These are phyloP conservation scores for Chaetomium globosum DNA, from an alignment of 2,329 filamentous ascomycete species.

Conservation along the genomic window DNA sequence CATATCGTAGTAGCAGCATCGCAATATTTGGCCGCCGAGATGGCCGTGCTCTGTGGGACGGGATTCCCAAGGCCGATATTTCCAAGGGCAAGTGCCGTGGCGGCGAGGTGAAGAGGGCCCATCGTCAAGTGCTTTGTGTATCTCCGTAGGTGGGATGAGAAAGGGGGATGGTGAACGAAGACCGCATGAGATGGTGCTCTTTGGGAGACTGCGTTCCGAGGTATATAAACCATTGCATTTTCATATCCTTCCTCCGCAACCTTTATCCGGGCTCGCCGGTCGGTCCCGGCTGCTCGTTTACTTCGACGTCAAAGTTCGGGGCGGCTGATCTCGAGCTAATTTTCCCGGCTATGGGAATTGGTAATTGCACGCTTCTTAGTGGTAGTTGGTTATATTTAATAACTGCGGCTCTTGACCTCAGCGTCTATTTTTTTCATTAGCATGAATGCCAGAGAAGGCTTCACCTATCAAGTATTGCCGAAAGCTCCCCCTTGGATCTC, in stretches of 20 bases:
- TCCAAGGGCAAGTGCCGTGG: constrained; percentile 31
- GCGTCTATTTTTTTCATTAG: not conserved
- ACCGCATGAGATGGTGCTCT: not conserved
- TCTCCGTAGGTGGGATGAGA: no score
- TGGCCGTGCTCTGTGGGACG: constrained; percentile 26
- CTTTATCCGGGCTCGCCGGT: constrained; percentile 6
- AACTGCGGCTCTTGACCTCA: not conserved
- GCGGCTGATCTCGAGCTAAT: constrained; percentile 3
- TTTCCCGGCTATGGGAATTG: not conserved
- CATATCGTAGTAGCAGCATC: constrained; percentile 38
- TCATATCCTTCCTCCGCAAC: not conserved
- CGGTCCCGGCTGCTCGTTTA: not conserved
- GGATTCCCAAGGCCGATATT: constrained; percentile 28
- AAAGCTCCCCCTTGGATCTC: not conserved
- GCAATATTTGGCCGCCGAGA: constrained; percentile 38
- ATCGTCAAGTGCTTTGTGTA: constrained; percentile 27
- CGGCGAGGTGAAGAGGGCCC: constrained; percentile 34
- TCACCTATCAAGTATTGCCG: not conserved
- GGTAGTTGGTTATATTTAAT: constrained; percentile 1
- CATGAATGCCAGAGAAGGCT: not conserved
- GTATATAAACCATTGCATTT: constrained; percentile 9
- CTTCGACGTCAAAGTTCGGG: not conserved
- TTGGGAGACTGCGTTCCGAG: not conserved
- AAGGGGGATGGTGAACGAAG: not conserved
- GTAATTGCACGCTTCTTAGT: constrained; percentile 14